phyloP scores from a whole-genome alignment of 2,329 filamentous ascomycete genomes.

The Colletotrichum liaoningense region DNA sequence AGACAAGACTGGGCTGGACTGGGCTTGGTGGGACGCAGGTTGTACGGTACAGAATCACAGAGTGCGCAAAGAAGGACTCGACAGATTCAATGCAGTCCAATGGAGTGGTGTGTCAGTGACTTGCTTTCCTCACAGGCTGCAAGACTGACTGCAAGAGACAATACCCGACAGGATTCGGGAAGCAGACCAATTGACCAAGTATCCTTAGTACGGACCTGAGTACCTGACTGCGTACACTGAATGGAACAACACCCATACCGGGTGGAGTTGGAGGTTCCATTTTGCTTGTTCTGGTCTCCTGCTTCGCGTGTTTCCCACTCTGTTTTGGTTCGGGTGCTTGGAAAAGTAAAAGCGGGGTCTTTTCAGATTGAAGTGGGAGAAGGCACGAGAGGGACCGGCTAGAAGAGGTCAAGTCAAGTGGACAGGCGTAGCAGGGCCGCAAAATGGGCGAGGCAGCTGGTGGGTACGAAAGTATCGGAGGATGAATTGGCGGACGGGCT shows the following conservation, averaged over 20 bases:
- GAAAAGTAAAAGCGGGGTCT: constrained; percentile 5
- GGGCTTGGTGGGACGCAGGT: background rate
- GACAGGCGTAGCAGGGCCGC: background rate
- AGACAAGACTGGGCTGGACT: background rate
- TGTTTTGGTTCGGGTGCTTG: background rate
- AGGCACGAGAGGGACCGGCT: background rate
- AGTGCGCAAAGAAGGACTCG: background rate
- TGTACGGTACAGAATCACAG: background rate
- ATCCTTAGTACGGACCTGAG: too few relatives aligned
- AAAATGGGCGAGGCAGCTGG: constrained; percentile 1
- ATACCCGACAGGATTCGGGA: too few relatives aligned
- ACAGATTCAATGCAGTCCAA: background rate
- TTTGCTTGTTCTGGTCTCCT: background rate
- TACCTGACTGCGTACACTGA: too few relatives aligned
- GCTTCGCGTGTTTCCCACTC: background rate
- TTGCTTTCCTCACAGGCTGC: background rate
- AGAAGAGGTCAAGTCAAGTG: background rate
- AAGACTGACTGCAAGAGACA: too few relatives aligned
- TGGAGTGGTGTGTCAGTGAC: background rate
- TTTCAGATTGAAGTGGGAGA: background rate
- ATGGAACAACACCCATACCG: background rate
- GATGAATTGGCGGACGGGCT: constrained; percentile 23
- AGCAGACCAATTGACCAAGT: too few relatives aligned
- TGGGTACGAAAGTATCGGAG: background rate
- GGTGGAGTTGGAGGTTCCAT: background rate